phyloP scores from a whole-genome alignment of 1,284 basidiomycete genomes.

The Moesziomyces sp. region DNA sequence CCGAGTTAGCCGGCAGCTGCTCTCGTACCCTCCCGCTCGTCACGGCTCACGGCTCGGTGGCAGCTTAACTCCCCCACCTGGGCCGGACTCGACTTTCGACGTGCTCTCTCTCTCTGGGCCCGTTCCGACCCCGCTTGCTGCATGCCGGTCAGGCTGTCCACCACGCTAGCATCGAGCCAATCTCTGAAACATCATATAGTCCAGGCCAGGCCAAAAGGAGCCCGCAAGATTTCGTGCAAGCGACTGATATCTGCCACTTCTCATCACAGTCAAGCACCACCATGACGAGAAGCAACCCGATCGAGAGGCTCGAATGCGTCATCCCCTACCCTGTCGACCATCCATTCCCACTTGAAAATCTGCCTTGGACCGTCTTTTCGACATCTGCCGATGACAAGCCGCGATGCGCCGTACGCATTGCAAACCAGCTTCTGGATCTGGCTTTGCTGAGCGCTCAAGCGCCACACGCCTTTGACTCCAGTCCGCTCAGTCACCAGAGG shows the following conservation, averaged over 20 bases:
- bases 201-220: too few species aligned
- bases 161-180: too few species aligned
- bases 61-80: too few species aligned
- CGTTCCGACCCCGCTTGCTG: too few species aligned
- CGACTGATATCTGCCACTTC: not conserved
- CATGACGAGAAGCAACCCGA: slow-evolving; percentile 5
- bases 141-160: too few species aligned
- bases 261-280: not conserved
- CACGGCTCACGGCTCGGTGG: too few species aligned
- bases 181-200: too few species aligned
- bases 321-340: slow-evolving; percentile 16
- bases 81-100: too few species aligned
- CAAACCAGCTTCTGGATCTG: slow-evolving; percentile 35
- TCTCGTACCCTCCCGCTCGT: too few species aligned
- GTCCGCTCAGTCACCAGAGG: not conserved
- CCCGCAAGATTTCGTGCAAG: not conserved
- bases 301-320: slow-evolving; percentile 13
- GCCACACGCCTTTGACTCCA: not conserved
- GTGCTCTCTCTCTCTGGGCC: too few species aligned
- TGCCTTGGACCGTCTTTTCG: slow-evolving; percentile 46
- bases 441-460: slow-evolving; percentile 6
- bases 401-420: slow-evolving; percentile 29
- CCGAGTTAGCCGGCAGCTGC: too few species aligned
- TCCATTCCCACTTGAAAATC: slow-evolving; percentile 42
- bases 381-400: not conserved